Evolutionary conservation across 1,139 yeast species (phyloP).

Genomic region (Yarrowia galli): DNA sequence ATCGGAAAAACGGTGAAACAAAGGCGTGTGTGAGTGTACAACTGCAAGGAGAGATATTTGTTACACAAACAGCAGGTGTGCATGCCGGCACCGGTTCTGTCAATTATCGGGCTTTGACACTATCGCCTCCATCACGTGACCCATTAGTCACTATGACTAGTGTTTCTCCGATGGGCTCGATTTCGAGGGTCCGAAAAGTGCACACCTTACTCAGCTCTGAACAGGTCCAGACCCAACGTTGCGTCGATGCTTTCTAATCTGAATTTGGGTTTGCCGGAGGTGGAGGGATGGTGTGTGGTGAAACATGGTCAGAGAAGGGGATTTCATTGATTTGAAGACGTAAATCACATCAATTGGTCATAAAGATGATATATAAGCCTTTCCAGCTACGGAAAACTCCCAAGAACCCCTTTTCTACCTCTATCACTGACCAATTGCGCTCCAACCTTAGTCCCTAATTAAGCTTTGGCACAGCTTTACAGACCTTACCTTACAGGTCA

Average conservation of each 20-base stretch:
- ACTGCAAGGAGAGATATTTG: constrained; percentile 8
- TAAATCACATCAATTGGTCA: neutral
- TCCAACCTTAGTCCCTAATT: neutral
- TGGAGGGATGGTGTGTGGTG: no score
- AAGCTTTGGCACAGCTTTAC: constrained; percentile 20
- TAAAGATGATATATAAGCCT: no score
- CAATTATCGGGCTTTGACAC: no score
- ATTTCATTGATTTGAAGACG: no score
- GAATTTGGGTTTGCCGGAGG: constrained; percentile 5
- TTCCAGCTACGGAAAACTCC: no score
- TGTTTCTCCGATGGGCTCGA: neutral
- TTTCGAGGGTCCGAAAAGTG: neutral
- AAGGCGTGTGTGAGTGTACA: neutral
- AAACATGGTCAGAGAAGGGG: no score
- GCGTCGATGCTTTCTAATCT: constrained; percentile 37
- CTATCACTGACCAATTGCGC: neutral
- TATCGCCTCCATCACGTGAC: neutral
- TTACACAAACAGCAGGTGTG: neutral
- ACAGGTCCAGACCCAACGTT: constrained; percentile 39
- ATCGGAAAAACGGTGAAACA: constrained; percentile 26
- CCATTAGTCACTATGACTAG: neutral
- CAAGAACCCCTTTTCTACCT: neutral
- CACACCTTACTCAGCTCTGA: constrained; percentile 33
- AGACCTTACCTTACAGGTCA: constrained; percentile 37
- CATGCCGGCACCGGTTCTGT: no score